Percentiles rank a stretch among this genome's conserved stretches.
These are phyloP conservation scores for Trichoderma endophyticum DNA, from an alignment of 2,329 filamentous ascomycete species.

Conservation along the genomic window DNA sequence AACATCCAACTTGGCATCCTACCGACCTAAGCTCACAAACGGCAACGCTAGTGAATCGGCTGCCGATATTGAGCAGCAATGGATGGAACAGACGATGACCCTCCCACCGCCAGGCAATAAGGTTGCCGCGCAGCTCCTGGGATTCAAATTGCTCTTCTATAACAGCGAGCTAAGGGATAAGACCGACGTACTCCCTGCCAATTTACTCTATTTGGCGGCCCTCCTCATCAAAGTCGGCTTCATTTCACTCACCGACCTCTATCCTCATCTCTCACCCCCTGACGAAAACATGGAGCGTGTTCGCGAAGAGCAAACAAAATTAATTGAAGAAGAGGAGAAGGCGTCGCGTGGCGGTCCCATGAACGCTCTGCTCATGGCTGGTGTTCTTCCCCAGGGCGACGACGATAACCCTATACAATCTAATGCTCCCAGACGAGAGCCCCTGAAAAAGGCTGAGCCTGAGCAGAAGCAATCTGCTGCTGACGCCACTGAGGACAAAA, in stretches of 20 bases:
- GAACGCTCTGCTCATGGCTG: conserved; percentile 85
- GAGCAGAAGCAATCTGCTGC: conserved; percentile 47
- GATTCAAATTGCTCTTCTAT: conserved; percentile 97
- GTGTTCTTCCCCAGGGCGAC: conserved; percentile 62
- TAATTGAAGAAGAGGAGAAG: conserved; percentile 74
- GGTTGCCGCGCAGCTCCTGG: conserved; percentile 88
- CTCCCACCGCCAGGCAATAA: conserved; percentile 82
- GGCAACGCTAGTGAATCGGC: conserved; percentile 39
- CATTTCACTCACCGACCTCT: conserved; percentile 85
- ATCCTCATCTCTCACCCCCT: conserved; percentile 82
- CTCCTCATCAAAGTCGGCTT: conserved; percentile 96
- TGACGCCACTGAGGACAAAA: conserved; percentile 46
- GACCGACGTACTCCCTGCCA: conserved; percentile 78
- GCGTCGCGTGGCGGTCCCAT: conserved; percentile 65
- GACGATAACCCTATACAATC: conserved; percentile 65
- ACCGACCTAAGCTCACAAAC: conserved; percentile 40
- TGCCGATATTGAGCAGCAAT: conserved; percentile 61
- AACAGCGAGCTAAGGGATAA: conserved; percentile 73
- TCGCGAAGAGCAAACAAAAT: conserved; percentile 66
- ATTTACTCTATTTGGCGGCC: conserved; percentile 86
- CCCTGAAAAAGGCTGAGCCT: conserved; percentile 48
- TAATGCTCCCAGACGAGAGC: conserved; percentile 48
- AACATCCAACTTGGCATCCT: conserved; percentile 57
- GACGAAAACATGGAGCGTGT: conserved; percentile 80
- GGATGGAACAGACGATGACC: conserved; percentile 78